These are phyloP conservation scores for Protea cynaroides DNA, from an alignment of 164 flowering plant genomes.

Conservation along the genomic window DNA sequence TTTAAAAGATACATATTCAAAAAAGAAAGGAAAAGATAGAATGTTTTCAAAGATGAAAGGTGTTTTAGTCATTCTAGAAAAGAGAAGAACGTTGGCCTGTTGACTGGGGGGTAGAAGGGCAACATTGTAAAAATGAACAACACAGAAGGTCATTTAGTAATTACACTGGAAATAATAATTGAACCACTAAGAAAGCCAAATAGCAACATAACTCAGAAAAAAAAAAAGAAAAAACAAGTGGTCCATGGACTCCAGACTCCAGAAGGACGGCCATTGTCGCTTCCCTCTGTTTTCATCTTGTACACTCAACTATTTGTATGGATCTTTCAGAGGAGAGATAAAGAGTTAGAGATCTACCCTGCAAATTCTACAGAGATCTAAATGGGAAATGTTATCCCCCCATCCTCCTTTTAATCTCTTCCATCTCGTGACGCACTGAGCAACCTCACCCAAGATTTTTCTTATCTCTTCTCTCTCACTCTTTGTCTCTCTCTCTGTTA, in stretches of 20 bases:
- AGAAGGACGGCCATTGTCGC: slow-evolving; percentile 29
- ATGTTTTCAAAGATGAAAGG: too few species aligned
- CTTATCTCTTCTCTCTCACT: not conserved
- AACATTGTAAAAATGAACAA: not conserved
- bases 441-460: not conserved
- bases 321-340: not conserved
- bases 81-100: too few species aligned
- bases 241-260: slow-evolving; percentile 16
- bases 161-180: slow-evolving; percentile 13
- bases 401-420: slow-evolving; percentile 11
- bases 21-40: too few species aligned
- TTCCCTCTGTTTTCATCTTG: slow-evolving; percentile 24
- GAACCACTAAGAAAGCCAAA: slow-evolving; percentile 5
- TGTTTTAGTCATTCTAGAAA: too few species aligned
- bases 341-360: slow-evolving; percentile 9
- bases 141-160: slow-evolving; percentile 8
- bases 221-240: slow-evolving; percentile 11
- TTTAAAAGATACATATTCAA: too few species aligned
- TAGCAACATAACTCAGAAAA: not conserved
- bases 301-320: slow-evolving; percentile 6
- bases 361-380: slow-evolving; percentile 9
- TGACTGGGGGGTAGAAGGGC: not conserved
- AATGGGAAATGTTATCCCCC: slow-evolving; percentile 15
- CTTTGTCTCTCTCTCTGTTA: slow-evolving; percentile 4
- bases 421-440: slow-evolving; percentile 28